Percentiles rank a stretch among this genome's conserved stretches.
Evolutionary conservation across 352 stramenopile species (phyloP).

Genomic region (Aphanomyces euteiches): DNA sequence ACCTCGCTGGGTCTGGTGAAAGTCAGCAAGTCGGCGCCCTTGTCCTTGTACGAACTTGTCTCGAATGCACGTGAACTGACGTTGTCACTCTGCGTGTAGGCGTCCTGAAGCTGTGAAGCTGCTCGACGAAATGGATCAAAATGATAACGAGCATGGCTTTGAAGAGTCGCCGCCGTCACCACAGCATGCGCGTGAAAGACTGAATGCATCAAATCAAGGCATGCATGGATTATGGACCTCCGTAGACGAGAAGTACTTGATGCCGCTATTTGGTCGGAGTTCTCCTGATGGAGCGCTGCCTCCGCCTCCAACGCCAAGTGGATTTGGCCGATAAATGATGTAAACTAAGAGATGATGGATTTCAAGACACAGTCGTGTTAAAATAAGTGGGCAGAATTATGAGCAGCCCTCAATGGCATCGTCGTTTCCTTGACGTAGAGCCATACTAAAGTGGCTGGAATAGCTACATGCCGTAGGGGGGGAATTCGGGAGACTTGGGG

Average conservation of each 20-base stretch:
- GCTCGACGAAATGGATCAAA: conserved; percentile 44
- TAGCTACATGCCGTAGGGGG: too few species aligned
- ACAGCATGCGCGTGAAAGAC: conserved; percentile 32
- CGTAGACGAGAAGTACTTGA: conserved; percentile 69
- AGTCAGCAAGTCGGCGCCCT: not conserved
- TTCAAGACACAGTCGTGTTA: too few species aligned
- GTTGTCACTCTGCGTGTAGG: not conserved
- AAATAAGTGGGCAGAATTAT: too few species aligned
- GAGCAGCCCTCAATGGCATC: too few species aligned
- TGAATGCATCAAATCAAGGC: conserved; percentile 30
- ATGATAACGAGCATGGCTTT: conserved; percentile 35
- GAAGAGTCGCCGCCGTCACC: conserved; percentile 37
- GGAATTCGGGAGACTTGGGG: too few species aligned
- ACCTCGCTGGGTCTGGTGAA: conserved; percentile 48
- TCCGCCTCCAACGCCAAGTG: too few species aligned
- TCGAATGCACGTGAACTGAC: not conserved
- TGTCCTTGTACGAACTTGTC: conserved; percentile 8
- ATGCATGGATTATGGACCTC: conserved; percentile 62
- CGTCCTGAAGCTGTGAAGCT: conserved; percentile 28
- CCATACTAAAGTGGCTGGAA: too few species aligned
- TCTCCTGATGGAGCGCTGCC: not conserved
- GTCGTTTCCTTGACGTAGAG: too few species aligned
- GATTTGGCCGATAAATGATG: too few species aligned
- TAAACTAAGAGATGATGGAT: too few species aligned
- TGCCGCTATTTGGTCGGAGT: conserved; percentile 58